A percentile compares a stretch with the other conserved stretches of the same genome.
Evolutionary conservation across 2,329 filamentous ascomycete genomes (phyloP).

Genomic region (Aspergillus fumigatus): DNA sequence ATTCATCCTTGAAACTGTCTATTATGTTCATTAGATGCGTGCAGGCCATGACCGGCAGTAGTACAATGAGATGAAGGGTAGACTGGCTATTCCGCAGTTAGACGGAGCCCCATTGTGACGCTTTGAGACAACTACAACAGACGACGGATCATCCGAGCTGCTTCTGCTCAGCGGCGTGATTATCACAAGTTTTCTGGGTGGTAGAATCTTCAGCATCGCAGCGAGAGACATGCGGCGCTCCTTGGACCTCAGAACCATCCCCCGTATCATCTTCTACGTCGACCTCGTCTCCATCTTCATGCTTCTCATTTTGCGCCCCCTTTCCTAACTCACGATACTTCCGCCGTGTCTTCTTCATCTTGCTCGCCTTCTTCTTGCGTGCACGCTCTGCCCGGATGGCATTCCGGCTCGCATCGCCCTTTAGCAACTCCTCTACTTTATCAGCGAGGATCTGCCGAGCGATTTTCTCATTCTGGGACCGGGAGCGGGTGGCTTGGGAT

Average conservation of each 20-base stretch:
- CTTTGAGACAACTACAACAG: not conserved
- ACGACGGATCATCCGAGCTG: not conserved
- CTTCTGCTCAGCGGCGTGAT: not conserved
- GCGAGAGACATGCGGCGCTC: not conserved
- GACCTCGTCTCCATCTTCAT: conserved; percentile 11
- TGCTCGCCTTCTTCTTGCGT: conserved; percentile 52
- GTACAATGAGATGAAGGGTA: not conserved
- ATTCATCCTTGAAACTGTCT: not conserved
- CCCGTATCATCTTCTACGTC: conserved; percentile 11
- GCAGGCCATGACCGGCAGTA: not conserved
- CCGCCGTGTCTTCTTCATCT: conserved; percentile 40
- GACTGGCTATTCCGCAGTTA: not conserved
- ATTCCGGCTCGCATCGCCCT: conserved; percentile 71
- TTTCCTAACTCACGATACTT: conserved; percentile 41
- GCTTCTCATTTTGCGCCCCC: conserved; percentile 13
- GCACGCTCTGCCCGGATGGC: conserved; percentile 80
- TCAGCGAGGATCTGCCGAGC: conserved; percentile 74
- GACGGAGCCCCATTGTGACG: not conserved
- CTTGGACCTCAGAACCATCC: conserved; percentile 4
- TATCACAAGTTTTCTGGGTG: not conserved
- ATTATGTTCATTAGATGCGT: not conserved
- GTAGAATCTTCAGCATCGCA: not conserved
- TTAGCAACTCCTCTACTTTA: conserved; percentile 67
- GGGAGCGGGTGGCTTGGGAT: conserved; percentile 83
- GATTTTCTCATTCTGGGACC: conserved; percentile 80